phyloP scores from a whole-genome alignment of 148 eudicot genomes.

The Spergularia bocconei region DNA sequence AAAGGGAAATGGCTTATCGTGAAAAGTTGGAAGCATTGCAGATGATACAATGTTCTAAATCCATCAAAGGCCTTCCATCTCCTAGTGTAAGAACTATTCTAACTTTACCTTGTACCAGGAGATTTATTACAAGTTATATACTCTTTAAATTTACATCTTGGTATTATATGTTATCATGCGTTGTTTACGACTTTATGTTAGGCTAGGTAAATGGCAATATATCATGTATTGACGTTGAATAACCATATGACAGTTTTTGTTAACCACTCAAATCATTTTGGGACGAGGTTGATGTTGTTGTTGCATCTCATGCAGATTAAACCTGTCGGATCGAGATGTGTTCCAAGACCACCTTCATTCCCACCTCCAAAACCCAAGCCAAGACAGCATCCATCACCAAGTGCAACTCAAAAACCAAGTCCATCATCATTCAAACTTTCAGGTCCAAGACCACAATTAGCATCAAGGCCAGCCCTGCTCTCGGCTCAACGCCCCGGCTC shows the following conservation, averaged over 20 bases:
- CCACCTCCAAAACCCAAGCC: background rate
- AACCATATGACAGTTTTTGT: no score
- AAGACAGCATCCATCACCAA: background rate
- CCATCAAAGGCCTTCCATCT: background rate
- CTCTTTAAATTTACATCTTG: background rate
- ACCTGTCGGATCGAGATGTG: background rate
- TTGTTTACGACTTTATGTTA: no score
- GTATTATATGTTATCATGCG: background rate
- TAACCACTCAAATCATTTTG: no score
- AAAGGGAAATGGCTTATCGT: conserved; percentile 43
- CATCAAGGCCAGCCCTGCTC: background rate
- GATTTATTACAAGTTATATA: background rate
- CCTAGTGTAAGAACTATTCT: conserved; percentile 18
- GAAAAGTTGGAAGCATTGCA: conserved; percentile 9
- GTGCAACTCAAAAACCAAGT: background rate
- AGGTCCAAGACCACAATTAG: background rate
- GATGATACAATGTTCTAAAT: background rate
- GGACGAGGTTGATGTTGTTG: background rate
- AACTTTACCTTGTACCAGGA: no score
- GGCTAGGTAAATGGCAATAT: no score
- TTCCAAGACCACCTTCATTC: background rate
- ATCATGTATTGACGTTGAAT: no score
- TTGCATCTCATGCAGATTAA: conserved; percentile 15
- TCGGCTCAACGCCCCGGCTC: background rate
- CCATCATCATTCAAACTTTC: background rate